Conservation (phyloP, 2,329 filamentous ascomycete species). For the Cladosporium austrohemisphaericum region DNA sequence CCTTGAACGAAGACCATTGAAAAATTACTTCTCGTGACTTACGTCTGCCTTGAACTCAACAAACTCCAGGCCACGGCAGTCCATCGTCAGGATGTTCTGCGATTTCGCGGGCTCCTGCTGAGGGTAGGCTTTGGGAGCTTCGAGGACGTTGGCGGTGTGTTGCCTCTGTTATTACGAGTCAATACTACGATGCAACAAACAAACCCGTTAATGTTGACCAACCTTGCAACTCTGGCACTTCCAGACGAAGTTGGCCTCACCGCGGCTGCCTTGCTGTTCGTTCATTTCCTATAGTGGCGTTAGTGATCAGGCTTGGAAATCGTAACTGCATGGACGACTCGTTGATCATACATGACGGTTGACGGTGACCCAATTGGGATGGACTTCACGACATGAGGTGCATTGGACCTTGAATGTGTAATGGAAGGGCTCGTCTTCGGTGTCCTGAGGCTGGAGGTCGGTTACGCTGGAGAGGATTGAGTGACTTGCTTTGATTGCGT, state of each 20-base stretch:
- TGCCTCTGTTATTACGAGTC: conserved; percentile 57
- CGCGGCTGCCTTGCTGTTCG: conserved; percentile 86
- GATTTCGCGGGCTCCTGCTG: conserved; percentile 67
- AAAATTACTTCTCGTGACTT: conserved; percentile 26
- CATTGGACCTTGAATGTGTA: conserved; percentile 98
- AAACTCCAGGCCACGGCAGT: conserved; percentile 92
- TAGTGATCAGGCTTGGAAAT: neutral
- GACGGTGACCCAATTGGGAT: conserved; percentile 80
- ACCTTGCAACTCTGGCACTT: conserved; percentile 98
- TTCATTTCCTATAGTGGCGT: conserved; percentile 65
- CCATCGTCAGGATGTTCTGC: conserved; percentile 81
- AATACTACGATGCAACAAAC: too few species aligned
- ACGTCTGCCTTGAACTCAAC: conserved; percentile 87
- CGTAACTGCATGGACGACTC: neutral
- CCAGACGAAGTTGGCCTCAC: conserved; percentile 99
- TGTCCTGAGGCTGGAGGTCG: conserved; percentile 80
- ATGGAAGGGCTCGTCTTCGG: conserved; percentile 77
- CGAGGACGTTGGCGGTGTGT: conserved; percentile 79
- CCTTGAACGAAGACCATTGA: too few species aligned
- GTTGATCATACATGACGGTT: conserved; percentile 73
- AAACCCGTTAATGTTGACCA: conserved; percentile 28
- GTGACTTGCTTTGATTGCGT: neutral
- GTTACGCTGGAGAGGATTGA: conserved; percentile 63
- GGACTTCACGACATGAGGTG: conserved; percentile 90
- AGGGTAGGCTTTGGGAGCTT: conserved; percentile 67